A percentile compares a stretch with the other conserved stretches of the same genome.
Conservation (phyloP, 768 basidiomycete species). For the Lentinula detonsa region DNA sequence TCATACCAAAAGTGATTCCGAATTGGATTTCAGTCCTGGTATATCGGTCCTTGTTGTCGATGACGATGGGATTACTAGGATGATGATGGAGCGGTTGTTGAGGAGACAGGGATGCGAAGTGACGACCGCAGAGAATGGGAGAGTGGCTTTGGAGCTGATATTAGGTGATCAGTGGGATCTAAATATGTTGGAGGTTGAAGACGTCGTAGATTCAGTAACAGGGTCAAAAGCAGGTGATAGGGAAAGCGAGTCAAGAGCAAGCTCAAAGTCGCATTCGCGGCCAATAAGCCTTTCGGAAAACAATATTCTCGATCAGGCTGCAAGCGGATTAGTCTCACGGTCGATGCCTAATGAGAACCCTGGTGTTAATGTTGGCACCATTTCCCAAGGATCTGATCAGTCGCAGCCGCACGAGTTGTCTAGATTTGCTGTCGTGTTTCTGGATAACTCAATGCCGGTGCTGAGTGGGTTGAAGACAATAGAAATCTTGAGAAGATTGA, state of each 20-base stretch:
- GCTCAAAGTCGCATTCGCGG: conserved; percentile 3
- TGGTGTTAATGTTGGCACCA: not conserved
- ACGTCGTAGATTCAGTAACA: not conserved
- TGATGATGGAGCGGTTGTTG: conserved; percentile 59
- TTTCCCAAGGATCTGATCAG: not conserved
- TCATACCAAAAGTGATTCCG: not conserved
- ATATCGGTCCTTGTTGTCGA: conserved; percentile 52
- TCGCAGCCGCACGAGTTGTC: not conserved
- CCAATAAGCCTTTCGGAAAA: not conserved
- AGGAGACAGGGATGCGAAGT: conserved; percentile 58
- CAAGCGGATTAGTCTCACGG: not conserved
- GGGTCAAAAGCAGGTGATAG: not conserved
- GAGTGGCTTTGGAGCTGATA: conserved; percentile 53
- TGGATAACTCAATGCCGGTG: conserved; percentile 61
- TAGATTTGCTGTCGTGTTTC: conserved; percentile 3
- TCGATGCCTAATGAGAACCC: not conserved
- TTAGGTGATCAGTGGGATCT: conserved; percentile 21
- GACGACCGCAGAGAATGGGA: conserved; percentile 61
- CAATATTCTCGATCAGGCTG: not conserved
- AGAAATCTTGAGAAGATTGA: conserved; percentile 40
- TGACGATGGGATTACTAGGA: conserved; percentile 59
- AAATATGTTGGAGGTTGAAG: conserved; percentile 1
- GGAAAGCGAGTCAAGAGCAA: not conserved
- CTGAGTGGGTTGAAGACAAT: conserved; percentile 56
- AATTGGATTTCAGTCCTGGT: not conserved